These are phyloP conservation scores for Podospora fimiseda DNA, from an alignment of 495 filamentous ascomycete species.

Conservation along the genomic window DNA sequence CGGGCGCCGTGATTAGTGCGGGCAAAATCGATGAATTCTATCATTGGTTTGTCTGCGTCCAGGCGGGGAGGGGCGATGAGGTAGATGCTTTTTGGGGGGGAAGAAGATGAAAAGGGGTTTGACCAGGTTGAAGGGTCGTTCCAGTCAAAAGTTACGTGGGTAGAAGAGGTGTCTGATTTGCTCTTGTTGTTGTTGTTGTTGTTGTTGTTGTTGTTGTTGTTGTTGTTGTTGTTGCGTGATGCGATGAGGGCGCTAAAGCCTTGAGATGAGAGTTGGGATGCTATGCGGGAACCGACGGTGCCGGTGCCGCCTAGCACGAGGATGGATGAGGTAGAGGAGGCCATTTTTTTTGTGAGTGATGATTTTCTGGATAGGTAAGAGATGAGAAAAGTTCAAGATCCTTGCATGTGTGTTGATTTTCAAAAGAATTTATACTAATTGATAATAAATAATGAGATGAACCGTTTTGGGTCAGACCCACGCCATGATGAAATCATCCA, in stretches of 20 bases:
- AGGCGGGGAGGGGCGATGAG: slow-evolving; percentile 30
- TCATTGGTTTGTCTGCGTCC: slow-evolving; percentile 24
- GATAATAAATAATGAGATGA: neutral
- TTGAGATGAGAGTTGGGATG: slow-evolving; percentile 27
- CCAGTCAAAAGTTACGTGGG: neutral
- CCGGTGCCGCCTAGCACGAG: slow-evolving; percentile 46
- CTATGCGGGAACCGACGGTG: slow-evolving; percentile 40
- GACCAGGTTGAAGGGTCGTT: neutral
- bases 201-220: slow-evolving; percentile 23
- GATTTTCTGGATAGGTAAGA: neutral
- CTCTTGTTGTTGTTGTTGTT: neutral
- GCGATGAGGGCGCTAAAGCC: slow-evolving; percentile 31
- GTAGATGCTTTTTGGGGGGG: slow-evolving; percentile 21
- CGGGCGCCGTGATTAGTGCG: slow-evolving; percentile 27
- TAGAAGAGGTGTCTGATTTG: neutral
- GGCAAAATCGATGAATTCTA: slow-evolving; percentile 36
- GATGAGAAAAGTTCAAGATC: no score
- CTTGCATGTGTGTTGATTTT: neutral
- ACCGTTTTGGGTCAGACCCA: neutral
- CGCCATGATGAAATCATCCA: slow-evolving; percentile 5
- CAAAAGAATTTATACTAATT: neutral
- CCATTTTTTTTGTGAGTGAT: slow-evolving; percentile 1
- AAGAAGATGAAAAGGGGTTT: neutral
- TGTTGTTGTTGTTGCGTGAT: slow-evolving; percentile 33
- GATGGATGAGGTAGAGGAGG: slow-evolving; percentile 14